These are phyloP conservation scores for Ricinus communis DNA, from an alignment of 345 rosid species.

Conservation along the genomic window DNA sequence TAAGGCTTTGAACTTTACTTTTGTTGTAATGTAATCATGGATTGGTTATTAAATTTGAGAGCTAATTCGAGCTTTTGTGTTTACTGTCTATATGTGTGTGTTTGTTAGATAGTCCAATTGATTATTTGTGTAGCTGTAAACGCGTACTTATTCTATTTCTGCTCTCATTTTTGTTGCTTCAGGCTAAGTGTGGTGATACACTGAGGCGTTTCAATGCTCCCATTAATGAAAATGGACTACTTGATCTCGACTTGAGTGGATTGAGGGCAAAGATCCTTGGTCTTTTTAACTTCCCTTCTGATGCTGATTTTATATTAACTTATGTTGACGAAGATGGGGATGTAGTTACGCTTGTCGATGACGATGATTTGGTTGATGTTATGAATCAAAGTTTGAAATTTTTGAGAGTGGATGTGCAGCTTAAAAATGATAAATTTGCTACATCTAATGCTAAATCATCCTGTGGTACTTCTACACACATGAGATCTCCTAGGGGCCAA, in stretches of 20 bases:
- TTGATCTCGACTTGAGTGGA: constrained; percentile 64
- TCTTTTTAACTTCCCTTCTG: constrained; percentile 58
- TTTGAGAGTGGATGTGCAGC: constrained; percentile 58
- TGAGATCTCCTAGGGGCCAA: constrained; percentile 42
- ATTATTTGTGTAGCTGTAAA: too few relatives aligned
- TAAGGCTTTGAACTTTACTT: background rate
- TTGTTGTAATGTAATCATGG: background rate
- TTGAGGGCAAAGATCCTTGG: constrained; percentile 59
- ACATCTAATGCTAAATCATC: constrained; percentile 46
- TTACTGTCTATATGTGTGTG: too few relatives aligned
- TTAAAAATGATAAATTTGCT: constrained; percentile 31
- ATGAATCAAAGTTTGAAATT: constrained; percentile 70
- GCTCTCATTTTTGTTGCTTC: constrained; percentile 15
- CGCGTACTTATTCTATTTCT: too few relatives aligned
- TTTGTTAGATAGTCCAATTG: too few relatives aligned
- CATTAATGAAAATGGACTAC: constrained; percentile 46
- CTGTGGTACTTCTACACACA: constrained; percentile 55
- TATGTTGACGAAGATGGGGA: constrained; percentile 95
- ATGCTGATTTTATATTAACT: constrained; percentile 55
- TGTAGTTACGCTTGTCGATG: constrained; percentile 69
- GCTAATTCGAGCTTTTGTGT: too few relatives aligned
- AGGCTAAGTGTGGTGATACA: constrained; percentile 73
- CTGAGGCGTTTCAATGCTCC: constrained; percentile 78
- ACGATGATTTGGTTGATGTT: constrained; percentile 69
- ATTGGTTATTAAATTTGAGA: background rate